Percentiles rank a stretch among this genome's conserved stretches.
These are phyloP conservation scores for Xenoacremonium recifei DNA, from an alignment of 2,329 filamentous ascomycete genomes.

Conservation along the genomic window DNA sequence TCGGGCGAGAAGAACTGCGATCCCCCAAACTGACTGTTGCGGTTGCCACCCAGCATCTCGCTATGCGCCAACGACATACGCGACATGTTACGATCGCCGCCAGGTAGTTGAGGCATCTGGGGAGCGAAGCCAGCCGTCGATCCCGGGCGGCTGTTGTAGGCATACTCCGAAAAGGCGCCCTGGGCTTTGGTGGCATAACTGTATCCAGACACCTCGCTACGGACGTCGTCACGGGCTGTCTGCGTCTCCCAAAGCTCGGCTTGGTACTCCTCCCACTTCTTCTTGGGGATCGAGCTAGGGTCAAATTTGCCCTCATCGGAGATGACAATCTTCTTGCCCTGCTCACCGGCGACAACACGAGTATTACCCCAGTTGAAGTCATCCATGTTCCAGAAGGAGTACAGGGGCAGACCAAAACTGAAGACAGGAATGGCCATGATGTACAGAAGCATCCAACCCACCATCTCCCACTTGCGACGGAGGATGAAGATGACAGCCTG, in stretches of 20 bases:
- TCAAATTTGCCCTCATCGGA: slow-evolving; percentile 99
- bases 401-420: slow-evolving; percentile 84
- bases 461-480: slow-evolving; percentile 98
- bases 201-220: slow-evolving; percentile 87
- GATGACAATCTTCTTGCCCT: slow-evolving; percentile 87
- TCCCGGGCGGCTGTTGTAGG: slow-evolving; percentile 57
- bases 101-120: slow-evolving; percentile 38
- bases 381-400: slow-evolving; percentile 99
- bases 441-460: slow-evolving; percentile 98
- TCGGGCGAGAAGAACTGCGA: slow-evolving; percentile 60
- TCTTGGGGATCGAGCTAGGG: slow-evolving; percentile 85
- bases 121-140: slow-evolving; percentile 51
- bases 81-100: slow-evolving; percentile 47
- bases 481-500: slow-evolving; percentile 97
- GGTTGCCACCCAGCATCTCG: slow-evolving; percentile 60
- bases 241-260: slow-evolving; percentile 96
- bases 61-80: slow-evolving; percentile 80
- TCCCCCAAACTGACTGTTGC: slow-evolving; percentile 60
- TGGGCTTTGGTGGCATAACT: slow-evolving; percentile 88
- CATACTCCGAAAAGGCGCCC: slow-evolving; percentile 68
- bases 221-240: slow-evolving; percentile 75
- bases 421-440: slow-evolving; percentile 89
- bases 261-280: slow-evolving; percentile 99
- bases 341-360: slow-evolving; percentile 91
- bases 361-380: slow-evolving; percentile 99